Conservation (phyloP, 2,329 filamentous ascomycete genomes). For the Scopulariopsis brevicaulis region DNA sequence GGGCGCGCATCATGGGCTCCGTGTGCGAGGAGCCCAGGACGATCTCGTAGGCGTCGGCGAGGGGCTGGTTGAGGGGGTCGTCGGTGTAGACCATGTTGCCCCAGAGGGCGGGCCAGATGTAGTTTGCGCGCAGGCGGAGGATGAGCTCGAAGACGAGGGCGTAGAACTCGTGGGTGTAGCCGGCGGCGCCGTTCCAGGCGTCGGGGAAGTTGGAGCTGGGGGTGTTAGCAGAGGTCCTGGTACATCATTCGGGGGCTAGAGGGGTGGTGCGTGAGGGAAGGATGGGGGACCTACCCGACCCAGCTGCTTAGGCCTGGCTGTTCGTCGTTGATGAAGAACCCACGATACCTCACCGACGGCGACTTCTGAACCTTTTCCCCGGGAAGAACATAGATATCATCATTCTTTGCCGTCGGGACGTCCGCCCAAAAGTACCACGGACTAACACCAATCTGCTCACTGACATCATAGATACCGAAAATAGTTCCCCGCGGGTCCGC, state of each 20-base stretch:
- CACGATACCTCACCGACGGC: constrained; percentile 56
- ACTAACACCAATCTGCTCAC: constrained; percentile 54
- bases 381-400: constrained; percentile 42
- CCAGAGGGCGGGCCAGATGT: constrained; percentile 66
- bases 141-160: constrained; percentile 59
- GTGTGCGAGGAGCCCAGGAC: constrained; percentile 65
- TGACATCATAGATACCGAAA: constrained; percentile 47
- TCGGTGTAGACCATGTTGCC: constrained; percentile 62
- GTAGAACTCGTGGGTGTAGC: constrained; percentile 54
- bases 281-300: constrained; percentile 29
- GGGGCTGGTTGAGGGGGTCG: constrained; percentile 54
- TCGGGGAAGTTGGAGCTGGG: constrained; percentile 12
- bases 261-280: too few relatives aligned
- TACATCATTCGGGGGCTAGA: too few relatives aligned
- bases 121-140: constrained; percentile 59
- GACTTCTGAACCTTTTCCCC: constrained; percentile 43
- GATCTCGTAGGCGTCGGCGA: constrained; percentile 63
- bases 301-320: constrained; percentile 57
- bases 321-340: constrained; percentile 62
- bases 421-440: constrained; percentile 63
- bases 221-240: neutral
- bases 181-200: constrained; percentile 29
- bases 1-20: constrained; percentile 56
- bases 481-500: constrained; percentile 48
- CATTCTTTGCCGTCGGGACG: constrained; percentile 37